Evolutionary conservation across 2,329 filamentous ascomycete genomes (phyloP).

Genomic region (Pseudocercospora eumusae): DNA sequence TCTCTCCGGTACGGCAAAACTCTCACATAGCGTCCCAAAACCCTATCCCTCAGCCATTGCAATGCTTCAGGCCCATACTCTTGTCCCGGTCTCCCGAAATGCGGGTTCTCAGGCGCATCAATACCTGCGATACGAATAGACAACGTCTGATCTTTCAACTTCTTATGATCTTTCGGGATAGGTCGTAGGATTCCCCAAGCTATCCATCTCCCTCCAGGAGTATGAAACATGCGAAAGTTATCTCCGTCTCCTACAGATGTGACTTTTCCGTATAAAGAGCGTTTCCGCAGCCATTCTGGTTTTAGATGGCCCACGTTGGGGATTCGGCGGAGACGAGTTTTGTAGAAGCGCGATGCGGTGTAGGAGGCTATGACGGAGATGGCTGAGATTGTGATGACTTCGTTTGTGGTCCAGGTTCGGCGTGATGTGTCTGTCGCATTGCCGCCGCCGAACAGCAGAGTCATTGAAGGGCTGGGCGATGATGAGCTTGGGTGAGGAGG

Average conservation of each 20-base stretch:
- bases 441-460: slow-evolving; percentile 7
- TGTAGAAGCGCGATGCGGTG: slow-evolving; percentile 58
- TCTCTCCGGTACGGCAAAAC: slow-evolving; percentile 82
- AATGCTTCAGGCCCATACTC: slow-evolving; percentile 80
- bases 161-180: slow-evolving; percentile 21
- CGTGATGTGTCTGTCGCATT: background rate
- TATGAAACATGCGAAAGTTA: slow-evolving; percentile 92
- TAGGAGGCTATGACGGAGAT: slow-evolving; percentile 5
- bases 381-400: slow-evolving; percentile 6
- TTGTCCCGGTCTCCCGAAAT: slow-evolving; percentile 87
- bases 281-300: slow-evolving; percentile 70
- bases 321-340: slow-evolving; percentile 75
- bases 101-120: slow-evolving; percentile 88
- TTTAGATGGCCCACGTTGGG: slow-evolving; percentile 74
- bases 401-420: slow-evolving; percentile 5
- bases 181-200: slow-evolving; percentile 70
- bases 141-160: slow-evolving; percentile 59
- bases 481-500: background rate
- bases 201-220: slow-evolving; percentile 79
- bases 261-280: slow-evolving; percentile 79
- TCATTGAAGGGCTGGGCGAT: background rate
- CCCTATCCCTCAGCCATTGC: slow-evolving; percentile 72
- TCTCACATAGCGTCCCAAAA: slow-evolving; percentile 72
- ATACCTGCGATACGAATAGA: slow-evolving; percentile 86
- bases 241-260: slow-evolving; percentile 96